Evolutionary conservation across 768 basidiomycete genomes (phyloP), one percentile per base, ranked within the genome.

Genomic region (Ramaria sp.): DNA sequence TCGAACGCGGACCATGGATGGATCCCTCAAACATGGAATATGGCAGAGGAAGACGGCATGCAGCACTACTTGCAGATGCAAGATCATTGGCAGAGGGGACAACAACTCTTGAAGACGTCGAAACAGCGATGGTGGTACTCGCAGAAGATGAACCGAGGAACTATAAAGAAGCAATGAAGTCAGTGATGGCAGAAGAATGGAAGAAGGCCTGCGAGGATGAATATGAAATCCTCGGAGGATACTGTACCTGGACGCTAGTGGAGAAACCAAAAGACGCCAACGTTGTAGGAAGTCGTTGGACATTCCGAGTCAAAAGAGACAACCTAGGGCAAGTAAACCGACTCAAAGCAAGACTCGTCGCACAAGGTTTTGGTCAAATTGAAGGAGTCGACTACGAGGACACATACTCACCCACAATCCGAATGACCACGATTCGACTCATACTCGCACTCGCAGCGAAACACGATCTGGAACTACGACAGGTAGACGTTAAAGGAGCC

Each of bases 361-460:
- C 64, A 8, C 49, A 64, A 43, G 66, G 66, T 1, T 65, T 52
- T 50, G 16, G 56, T 12, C 63, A 66, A 47, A 32, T 48, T 13
- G 41, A 45, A n/a, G 66, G 66, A n/a, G 32, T 61, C 20, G 64
- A 67, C 48, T 67, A 59, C 55, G 52, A 56, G n/a, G 60, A 67
- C 43, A 63, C 61, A 3, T 65, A 52, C 55, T 50, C 65, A 18
- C 51, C 55, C 18, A 25, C 24, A 9, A 18, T 48, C 25, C 41
- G 53, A 38, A 25, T 48, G 30, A 43, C 36, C 20, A 38, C 57
- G 18, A 48, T 45, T 18, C 13, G 38, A 22, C n/a, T 51, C 20
- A 18, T 45, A 20, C 44, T 59, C 22, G 54, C 57, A 20, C n/a
- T 58, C 18, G 57, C 55, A 16, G 22, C 22, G 2, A 9, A 6